phyloP scores from a whole-genome alignment of 2,329 filamentous ascomycete genomes.

The Metarhizium anisopliae region DNA sequence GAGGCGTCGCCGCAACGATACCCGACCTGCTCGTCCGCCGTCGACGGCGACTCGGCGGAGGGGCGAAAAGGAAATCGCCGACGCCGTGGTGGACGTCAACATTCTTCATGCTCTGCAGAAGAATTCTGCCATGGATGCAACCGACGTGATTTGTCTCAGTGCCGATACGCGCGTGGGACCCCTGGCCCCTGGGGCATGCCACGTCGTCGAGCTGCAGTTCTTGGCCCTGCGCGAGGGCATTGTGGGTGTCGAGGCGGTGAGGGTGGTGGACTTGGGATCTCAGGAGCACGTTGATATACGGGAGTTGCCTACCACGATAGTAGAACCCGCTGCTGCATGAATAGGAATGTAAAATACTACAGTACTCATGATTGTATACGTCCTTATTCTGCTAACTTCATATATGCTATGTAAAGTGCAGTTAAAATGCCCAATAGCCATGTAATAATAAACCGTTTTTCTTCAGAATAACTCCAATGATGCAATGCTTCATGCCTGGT shows the following conservation, averaged over 20 bases:
- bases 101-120: conserved; percentile 63
- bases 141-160: conserved; percentile 65
- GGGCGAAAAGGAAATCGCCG: conserved; percentile 39
- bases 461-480: not conserved
- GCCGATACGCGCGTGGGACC: conserved; percentile 67
- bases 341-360: not conserved
- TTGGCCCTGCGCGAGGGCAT: conserved; percentile 59
- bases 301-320: conserved; percentile 62
- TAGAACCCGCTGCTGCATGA: conserved; percentile 28
- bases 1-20: conserved; percentile 51
- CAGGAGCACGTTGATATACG: conserved; percentile 71
- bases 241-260: conserved; percentile 60
- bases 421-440: not conserved
- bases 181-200: conserved; percentile 62
- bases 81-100: conserved; percentile 63
- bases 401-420: not conserved
- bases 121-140: conserved; percentile 51
- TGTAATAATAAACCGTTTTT: not conserved
- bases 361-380: not conserved
- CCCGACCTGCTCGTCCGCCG: conserved; percentile 41
- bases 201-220: conserved; percentile 65
- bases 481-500: not conserved
- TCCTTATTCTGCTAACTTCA: not conserved
- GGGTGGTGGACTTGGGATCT: conserved; percentile 63
- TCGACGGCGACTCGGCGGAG: conserved; percentile 34